Evolutionary conservation across 495 filamentous ascomycete species (phyloP), one percentile per base, ranked within the genome.

Genomic region (Daldinia grandis): DNA sequence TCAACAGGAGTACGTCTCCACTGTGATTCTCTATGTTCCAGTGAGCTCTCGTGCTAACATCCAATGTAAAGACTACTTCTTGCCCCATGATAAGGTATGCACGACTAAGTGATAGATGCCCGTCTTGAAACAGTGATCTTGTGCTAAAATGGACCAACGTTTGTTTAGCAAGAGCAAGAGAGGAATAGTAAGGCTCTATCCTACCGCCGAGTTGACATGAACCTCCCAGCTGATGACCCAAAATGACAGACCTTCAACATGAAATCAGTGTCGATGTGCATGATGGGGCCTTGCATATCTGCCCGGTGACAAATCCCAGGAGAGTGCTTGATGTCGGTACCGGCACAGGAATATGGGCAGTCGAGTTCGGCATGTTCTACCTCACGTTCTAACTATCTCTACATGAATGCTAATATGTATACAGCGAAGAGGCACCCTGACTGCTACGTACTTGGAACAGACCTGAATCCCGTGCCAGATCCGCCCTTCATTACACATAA

Each of bases 191-290:
- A 47, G 42, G 1, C 12, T 9, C 8, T 12, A 47, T 10, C 19
- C 19, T 12, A 21, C 42, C 42, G 5, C 9, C 14, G 9, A 1
- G 24, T 24, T 12, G 4, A 24, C 17, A 4, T 47, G 42, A 12
- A 24, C 6, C 21, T 47, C 6, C 21, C 24, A 3, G 19, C 42
- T 24, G 42, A 24, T 47, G 42, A 47, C 8, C 17, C 42, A 21
- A 10, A 47, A 47, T 17, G 6, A 17, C 42, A 76, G 74, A 73
- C 61, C 71, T 76, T 82, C 71, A 97, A 79, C 66, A 95, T 90
- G 78, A 94, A 92, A 87, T 97, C 92, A 61, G 90, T 86, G 38
- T 91, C 91, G 67, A 92, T 87, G 80, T 95, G 85, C 81, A 95
- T 90, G 77, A 95, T 92, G 27, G 91, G 92, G 78, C 95, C 81